These are phyloP conservation scores for Trichoderma sp. DNA, from an alignment of 2,329 filamentous ascomycete species.

Conservation along the genomic window DNA sequence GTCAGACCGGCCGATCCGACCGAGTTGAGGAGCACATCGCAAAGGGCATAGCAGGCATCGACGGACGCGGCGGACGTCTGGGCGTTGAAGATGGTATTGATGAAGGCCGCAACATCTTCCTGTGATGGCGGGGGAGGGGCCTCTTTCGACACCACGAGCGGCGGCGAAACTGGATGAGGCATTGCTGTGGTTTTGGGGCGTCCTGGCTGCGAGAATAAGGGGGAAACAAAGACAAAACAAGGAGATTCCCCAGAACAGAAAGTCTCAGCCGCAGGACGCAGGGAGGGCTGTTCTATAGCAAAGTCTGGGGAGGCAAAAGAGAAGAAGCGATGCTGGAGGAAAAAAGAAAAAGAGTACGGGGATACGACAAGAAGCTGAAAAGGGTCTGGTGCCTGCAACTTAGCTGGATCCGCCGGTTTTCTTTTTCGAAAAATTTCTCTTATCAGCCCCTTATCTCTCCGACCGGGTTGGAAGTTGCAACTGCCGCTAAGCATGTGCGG, in stretches of 20 bases:
- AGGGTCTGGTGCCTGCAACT: neutral
- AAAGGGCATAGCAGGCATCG: constrained; percentile 60
- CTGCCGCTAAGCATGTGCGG: constrained; percentile 7
- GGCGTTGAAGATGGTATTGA: constrained; percentile 67
- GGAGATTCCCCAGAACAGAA: constrained; percentile 3
- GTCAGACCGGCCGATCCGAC: constrained; percentile 53
- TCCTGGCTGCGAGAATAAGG: constrained; percentile 16
- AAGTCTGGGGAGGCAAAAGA: constrained; percentile 1
- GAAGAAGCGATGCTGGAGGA: neutral
- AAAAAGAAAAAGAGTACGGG: constrained; percentile 1
- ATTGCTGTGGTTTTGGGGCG: constrained; percentile 30
- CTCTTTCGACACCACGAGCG: constrained; percentile 45
- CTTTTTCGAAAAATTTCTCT: constrained; percentile 17
- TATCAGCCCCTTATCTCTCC: constrained; percentile 16
- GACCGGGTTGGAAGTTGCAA: neutral
- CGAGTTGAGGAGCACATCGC: constrained; percentile 54
- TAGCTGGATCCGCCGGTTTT: neutral
- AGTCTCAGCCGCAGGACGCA: constrained; percentile 16
- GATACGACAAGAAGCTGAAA: neutral
- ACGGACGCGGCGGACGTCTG: constrained; percentile 67
- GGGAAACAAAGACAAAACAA: constrained; percentile 16
- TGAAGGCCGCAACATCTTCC: constrained; percentile 62
- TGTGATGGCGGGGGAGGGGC: constrained; percentile 57
- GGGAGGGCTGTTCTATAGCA: neutral
- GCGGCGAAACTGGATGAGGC: constrained; percentile 50